These are phyloP conservation scores for Suillus bovinus DNA, from an alignment of 768 basidiomycete genomes.

Conservation along the genomic window DNA sequence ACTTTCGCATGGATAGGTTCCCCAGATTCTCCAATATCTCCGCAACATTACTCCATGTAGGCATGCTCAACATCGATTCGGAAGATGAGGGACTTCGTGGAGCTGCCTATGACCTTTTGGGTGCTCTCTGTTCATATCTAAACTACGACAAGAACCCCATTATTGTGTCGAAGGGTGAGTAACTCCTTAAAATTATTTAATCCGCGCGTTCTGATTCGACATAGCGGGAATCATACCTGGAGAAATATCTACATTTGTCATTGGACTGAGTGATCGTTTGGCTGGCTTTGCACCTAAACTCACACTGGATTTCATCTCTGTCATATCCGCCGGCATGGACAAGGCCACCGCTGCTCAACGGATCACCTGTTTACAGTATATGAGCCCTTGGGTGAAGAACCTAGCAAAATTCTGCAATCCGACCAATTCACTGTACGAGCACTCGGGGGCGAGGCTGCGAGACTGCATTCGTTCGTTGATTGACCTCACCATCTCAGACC, in stretches of 20 bases:
- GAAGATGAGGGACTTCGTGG: slow-evolving; percentile 76
- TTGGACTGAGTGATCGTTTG: slow-evolving; percentile 68
- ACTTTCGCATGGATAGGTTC: slow-evolving; percentile 59
- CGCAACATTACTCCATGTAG: slow-evolving; percentile 83
- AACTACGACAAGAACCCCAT: slow-evolving; percentile 74
- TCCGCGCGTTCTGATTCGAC: slow-evolving; percentile 10
- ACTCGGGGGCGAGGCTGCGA: slow-evolving; percentile 71
- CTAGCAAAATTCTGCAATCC: slow-evolving; percentile 71
- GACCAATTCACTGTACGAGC: slow-evolving; percentile 64
- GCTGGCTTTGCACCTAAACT: slow-evolving; percentile 77
- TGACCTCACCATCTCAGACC: slow-evolving; percentile 69
- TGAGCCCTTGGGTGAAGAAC: slow-evolving; percentile 89
- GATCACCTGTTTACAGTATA: slow-evolving; percentile 75
- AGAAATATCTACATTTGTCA: slow-evolving; percentile 60
- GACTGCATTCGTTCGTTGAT: slow-evolving; percentile 82
- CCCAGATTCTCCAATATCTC: slow-evolving; percentile 83
- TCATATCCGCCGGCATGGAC: slow-evolving; percentile 70
- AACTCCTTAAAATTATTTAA: background rate
- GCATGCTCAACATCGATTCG: slow-evolving; percentile 74
- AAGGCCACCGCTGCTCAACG: slow-evolving; percentile 49
- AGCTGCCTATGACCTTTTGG: slow-evolving; percentile 79
- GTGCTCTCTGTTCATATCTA: slow-evolving; percentile 74
- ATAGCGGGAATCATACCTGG: slow-evolving; percentile 73
- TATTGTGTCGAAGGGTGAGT: slow-evolving; percentile 66
- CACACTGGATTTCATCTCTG: slow-evolving; percentile 87